Conservation (phyloP, 306 rosid species). For the Cucumis cinereus region DNA sequence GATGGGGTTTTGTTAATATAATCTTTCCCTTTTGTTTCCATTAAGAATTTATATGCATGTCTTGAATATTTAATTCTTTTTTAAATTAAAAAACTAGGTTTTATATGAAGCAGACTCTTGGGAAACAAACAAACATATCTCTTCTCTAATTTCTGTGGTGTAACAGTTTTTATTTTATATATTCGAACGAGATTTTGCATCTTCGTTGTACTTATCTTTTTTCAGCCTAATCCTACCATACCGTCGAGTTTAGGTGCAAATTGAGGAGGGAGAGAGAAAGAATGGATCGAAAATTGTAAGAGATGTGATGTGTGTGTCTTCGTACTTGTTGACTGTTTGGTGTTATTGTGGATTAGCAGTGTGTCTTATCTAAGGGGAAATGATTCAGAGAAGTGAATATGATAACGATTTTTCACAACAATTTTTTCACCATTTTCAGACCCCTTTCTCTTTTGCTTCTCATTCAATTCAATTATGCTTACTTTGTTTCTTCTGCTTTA, state of each 20-base stretch:
- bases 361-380: background rate
- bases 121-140: background rate
- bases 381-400: background rate
- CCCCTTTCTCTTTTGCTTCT: background rate
- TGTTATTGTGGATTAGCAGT: background rate
- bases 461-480: background rate
- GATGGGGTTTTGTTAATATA: background rate
- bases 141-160: background rate
- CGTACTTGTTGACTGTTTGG: background rate
- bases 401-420: slow-evolving; percentile 4
- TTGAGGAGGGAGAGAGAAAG: background rate
- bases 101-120: background rate
- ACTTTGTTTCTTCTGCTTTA: slow-evolving; percentile 3
- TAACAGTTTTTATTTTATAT: background rate
- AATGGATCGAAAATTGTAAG: background rate
- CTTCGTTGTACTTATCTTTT: too few species aligned
- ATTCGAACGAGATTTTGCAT: too few species aligned
- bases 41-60: background rate
- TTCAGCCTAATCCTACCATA: too few species aligned
- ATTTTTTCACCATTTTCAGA: background rate
- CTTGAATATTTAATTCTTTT: background rate
- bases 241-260: too few species aligned
- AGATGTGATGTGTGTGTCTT: background rate
- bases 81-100: background rate
- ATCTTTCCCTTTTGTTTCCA: background rate